Conservation (phyloP, 2,329 filamentous ascomycete species). For the Cadophora luteo-olivacea region DNA sequence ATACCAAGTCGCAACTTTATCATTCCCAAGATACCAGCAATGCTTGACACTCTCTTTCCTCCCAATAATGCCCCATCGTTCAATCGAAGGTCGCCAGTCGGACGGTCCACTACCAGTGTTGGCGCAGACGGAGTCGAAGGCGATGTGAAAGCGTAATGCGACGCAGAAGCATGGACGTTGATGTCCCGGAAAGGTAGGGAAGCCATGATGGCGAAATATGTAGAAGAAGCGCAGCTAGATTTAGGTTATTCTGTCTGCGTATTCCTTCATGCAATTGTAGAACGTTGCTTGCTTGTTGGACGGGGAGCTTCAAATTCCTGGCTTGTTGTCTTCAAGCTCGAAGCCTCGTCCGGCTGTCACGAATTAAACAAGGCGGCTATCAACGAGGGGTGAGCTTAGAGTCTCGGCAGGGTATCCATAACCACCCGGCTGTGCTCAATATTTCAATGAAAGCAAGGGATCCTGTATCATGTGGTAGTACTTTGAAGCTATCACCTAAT, state of each 20-base stretch:
- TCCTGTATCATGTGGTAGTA: neutral
- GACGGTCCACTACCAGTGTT: conserved; percentile 87
- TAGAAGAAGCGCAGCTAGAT: neutral
- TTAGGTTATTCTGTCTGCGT: conserved; percentile 12
- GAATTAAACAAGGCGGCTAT: conserved; percentile 17
- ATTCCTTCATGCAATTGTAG: conserved; percentile 12
- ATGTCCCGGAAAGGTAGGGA: conserved; percentile 88
- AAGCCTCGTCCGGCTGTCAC: conserved; percentile 11
- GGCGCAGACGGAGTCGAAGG: conserved; percentile 91
- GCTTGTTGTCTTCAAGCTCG: conserved; percentile 20
- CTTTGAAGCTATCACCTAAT: neutral
- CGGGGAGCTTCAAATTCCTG: neutral
- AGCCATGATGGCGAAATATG: conserved; percentile 50
- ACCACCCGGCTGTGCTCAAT: neutral
- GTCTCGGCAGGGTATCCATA: neutral
- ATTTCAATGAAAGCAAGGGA: neutral
- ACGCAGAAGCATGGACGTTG: conserved; percentile 90
- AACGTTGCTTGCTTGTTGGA: neutral
- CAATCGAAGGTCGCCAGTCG: conserved; percentile 87
- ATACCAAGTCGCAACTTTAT: conserved; percentile 91
- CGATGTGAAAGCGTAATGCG: conserved; percentile 95
- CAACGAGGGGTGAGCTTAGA: neutral
- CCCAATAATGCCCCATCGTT: conserved; percentile 79
- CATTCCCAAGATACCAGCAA: conserved; percentile 92
- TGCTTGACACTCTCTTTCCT: conserved; percentile 87